Base-by-base conservation (phyloP, 1,284 basidiomycete genomes). In the Rhodotorula mucilaginosa region DNA sequence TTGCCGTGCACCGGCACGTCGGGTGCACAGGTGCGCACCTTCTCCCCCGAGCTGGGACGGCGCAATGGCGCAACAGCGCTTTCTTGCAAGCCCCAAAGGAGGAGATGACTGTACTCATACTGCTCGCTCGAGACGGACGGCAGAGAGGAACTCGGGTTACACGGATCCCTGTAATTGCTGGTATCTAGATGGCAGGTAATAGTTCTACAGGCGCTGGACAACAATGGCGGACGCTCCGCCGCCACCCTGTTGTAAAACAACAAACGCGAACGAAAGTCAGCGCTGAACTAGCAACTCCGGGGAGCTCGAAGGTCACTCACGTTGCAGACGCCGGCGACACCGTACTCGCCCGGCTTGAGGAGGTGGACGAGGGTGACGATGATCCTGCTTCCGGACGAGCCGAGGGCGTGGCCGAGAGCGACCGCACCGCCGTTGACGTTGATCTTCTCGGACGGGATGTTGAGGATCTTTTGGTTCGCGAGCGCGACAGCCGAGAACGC, bases 321-420 rank as follows among this genome's bases (percentile, higher is more conserved):
- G 81, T 99, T 99, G 88, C 97, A 99, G 78, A 99, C 91, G 82
- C 91, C 95, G 47, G 96, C 97, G 69, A 92, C 92, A 79, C 97
- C 97, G 80, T 96, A 97, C 84, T 99, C 86, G 64, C 97, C 97
- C n/a, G 89, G 83, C 85, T 97, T 90, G 76, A 99, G 87, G 18
- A 90, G 88, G 81, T 99, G 96, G 15, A 92, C 85, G 49, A 99
- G 87, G 16, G 96, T 93, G 60, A 99, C 96, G 68, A 99, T 86
- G 83, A 99, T 99, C 68, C 97, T 88, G 64, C 91, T 88, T 54
- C 97, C 97, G 57, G 93, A 97, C 82, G 92, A 96, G 68, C 67
- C 74, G 26, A 77, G 69, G 2, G 72, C 91, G 82, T 97, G 93
- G 63, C 93, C 93, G 68, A 97, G 89, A 52, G 75, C 70, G 60